Conservation (phyloP, 2,329 filamentous ascomycete genomes). For the Cryoendolithus antarcticus region DNA sequence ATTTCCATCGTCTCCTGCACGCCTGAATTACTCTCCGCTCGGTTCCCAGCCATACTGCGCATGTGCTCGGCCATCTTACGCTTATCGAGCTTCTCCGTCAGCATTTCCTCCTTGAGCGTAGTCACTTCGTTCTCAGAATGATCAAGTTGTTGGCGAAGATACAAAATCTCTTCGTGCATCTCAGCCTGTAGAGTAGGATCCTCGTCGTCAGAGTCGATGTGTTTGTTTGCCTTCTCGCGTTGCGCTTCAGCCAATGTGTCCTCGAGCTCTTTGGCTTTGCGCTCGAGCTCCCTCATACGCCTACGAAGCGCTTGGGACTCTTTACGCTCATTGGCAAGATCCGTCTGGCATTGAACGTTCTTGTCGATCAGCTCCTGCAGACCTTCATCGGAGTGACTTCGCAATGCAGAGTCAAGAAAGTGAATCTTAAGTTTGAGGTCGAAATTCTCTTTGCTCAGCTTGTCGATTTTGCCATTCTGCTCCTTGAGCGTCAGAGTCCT, state of each 20-base stretch:
- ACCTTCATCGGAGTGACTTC: conserved; percentile 87
- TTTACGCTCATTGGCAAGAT: conserved; percentile 74
- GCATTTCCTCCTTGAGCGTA: conserved; percentile 62
- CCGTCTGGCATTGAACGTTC: conserved; percentile 90
- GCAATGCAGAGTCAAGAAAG: conserved; percentile 85
- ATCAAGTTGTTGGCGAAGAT: conserved; percentile 73
- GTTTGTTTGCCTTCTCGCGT: conserved; percentile 23
- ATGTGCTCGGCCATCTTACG: conserved; percentile 74
- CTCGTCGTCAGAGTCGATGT: conserved; percentile 16
- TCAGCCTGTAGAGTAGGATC: conserved; percentile 39
- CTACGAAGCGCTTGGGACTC: conserved; percentile 76
- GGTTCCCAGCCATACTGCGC: conserved; percentile 38
- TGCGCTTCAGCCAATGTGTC: conserved; percentile 30
- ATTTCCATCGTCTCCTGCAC: conserved; percentile 52
- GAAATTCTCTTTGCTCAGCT: conserved; percentile 94
- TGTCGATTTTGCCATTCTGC: conserved; percentile 93
- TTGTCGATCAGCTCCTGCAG: conserved; percentile 97
- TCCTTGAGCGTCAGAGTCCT: conserved; percentile 71
- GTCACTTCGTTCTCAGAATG: conserved; percentile 76
- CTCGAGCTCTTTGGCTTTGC: conserved; percentile 52
- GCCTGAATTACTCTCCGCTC: conserved; percentile 16
- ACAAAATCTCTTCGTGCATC: conserved; percentile 74
- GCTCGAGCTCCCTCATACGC: conserved; percentile 76
- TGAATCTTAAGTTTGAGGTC: conserved; percentile 95
- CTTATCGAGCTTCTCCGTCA: conserved; percentile 74